phyloP scores from a whole-genome alignment of 148 eudicot species.

The Nepenthes gracilis region DNA sequence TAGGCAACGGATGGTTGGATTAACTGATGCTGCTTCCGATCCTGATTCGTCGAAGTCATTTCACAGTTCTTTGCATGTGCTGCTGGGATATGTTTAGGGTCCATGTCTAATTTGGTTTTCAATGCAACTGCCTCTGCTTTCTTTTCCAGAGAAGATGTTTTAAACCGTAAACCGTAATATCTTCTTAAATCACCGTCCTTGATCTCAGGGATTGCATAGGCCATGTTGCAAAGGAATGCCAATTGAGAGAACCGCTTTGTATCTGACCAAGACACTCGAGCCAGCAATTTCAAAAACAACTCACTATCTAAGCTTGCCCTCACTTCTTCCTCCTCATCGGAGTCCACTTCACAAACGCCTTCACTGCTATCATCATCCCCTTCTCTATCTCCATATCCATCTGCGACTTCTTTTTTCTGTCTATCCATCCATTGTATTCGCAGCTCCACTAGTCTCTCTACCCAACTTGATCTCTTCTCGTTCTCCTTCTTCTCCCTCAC shows the following conservation, averaged over 20 bases:
- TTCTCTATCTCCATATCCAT: slow-evolving; percentile 9
- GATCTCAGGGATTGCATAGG: slow-evolving; percentile 52
- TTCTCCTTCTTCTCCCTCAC: slow-evolving; percentile 10
- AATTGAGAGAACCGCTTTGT: slow-evolving; percentile 45
- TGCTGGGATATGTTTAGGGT: slow-evolving; percentile 13
- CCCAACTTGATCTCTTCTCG: slow-evolving; percentile 42
- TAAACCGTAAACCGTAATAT: slow-evolving; percentile 32
- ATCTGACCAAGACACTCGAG: slow-evolving; percentile 48
- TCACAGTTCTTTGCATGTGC: slow-evolving; percentile 5
- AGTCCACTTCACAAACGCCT: slow-evolving; percentile 43
- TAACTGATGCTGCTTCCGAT: slow-evolving; percentile 9
- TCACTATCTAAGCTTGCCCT: slow-evolving; percentile 21
- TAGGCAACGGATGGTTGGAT: slow-evolving; percentile 32
- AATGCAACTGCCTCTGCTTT: slow-evolving; percentile 46
- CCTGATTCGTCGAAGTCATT: slow-evolving; percentile 3
- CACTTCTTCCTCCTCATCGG: slow-evolving; percentile 26
- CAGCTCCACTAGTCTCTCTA: slow-evolving; percentile 47
- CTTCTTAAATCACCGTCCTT: slow-evolving; percentile 53
- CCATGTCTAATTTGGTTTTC: slow-evolving; percentile 29
- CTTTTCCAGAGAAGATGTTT: slow-evolving; percentile 73
- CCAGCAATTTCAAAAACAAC: slow-evolving; percentile 38
- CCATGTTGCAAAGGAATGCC: slow-evolving; percentile 71
- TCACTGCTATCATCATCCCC: slow-evolving; percentile 18
- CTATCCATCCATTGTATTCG: slow-evolving; percentile 36
- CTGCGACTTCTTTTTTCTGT: slow-evolving; percentile 16